Evolutionary conservation across 352 stramenopile species (phyloP).

Genomic region (Lagenidium giganteum): DNA sequence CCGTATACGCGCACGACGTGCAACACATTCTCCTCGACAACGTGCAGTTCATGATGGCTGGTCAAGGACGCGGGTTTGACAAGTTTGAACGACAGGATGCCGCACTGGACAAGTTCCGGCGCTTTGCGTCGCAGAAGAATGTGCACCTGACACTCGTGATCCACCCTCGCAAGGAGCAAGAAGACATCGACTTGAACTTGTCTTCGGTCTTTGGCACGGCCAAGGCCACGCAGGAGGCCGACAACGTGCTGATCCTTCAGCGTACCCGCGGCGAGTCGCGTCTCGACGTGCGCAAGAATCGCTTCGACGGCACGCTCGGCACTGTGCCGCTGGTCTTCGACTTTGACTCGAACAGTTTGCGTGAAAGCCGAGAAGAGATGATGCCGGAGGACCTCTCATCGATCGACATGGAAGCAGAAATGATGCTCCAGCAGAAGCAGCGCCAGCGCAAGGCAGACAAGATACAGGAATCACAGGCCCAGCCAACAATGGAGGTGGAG

Average conservation of each 20-base stretch:
- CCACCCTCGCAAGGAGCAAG: constrained; percentile 97
- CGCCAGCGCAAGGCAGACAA: constrained; percentile 26
- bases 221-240: constrained; percentile 98
- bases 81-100: constrained; percentile 88
- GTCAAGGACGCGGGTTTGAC: constrained; percentile 66
- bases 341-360: constrained; percentile 32
- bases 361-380: constrained; percentile 45
- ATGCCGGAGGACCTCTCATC: constrained; percentile 56
- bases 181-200: constrained; percentile 87
- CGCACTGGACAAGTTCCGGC: constrained; percentile 92
- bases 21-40: constrained; percentile 99
- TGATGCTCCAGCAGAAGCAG: constrained; percentile 46
- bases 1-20: constrained; percentile 95
- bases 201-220: constrained; percentile 95
- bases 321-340: constrained; percentile 86
- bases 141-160: constrained; percentile 97
- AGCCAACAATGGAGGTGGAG: too few species aligned
- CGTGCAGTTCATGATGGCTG: constrained; percentile 98
- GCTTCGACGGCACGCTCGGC: constrained; percentile 87
- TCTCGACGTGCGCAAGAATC: constrained; percentile 94
- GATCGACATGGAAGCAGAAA: constrained; percentile 55
- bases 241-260: constrained; percentile 98
- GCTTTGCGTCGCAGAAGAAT: constrained; percentile 94
- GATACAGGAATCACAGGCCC: constrained; percentile 13
- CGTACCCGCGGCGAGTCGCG: constrained; percentile 80